Conservation (phyloP, 2,329 filamentous ascomycete species). For the Fusarium liriodendri region DNA sequence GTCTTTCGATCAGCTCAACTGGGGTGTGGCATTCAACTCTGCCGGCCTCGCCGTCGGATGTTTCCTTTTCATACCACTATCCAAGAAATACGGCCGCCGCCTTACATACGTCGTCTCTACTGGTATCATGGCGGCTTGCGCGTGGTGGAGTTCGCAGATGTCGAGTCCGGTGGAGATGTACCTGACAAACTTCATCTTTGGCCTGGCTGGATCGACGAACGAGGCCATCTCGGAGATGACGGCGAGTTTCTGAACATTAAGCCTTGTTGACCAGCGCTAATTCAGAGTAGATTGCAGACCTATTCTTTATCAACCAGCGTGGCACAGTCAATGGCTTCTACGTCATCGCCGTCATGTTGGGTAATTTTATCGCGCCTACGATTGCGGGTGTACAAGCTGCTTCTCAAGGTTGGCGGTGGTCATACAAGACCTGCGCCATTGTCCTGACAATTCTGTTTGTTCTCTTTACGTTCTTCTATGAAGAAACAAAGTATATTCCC, state of each 20-base stretch:
- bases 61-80: conserved; percentile 47
- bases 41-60: conserved; percentile 46
- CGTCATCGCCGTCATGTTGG: conserved; percentile 40
- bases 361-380: conserved; percentile 27
- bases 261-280: background rate
- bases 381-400: conserved; percentile 28
- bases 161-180: background rate
- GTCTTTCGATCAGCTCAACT: conserved; percentile 38
- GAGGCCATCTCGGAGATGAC: conserved; percentile 51
- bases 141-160: conserved; percentile 15
- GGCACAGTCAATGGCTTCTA: conserved; percentile 43
- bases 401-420: conserved; percentile 22
- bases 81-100: conserved; percentile 47
- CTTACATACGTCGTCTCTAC: conserved; percentile 41
- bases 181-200: conserved; percentile 37
- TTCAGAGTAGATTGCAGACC: conserved; percentile 37
- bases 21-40: conserved; percentile 39
- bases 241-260: background rate
- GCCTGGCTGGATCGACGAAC: conserved; percentile 50
- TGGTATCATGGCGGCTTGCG: conserved; percentile 11
- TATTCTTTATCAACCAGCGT: conserved; percentile 45
- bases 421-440: conserved; percentile 29
- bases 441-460: conserved; percentile 22
- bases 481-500: conserved; percentile 42
- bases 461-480: conserved; percentile 31